These are phyloP conservation scores for Phialophora verrucosa DNA, from an alignment of 2,329 filamentous ascomycete species.

Conservation along the genomic window DNA sequence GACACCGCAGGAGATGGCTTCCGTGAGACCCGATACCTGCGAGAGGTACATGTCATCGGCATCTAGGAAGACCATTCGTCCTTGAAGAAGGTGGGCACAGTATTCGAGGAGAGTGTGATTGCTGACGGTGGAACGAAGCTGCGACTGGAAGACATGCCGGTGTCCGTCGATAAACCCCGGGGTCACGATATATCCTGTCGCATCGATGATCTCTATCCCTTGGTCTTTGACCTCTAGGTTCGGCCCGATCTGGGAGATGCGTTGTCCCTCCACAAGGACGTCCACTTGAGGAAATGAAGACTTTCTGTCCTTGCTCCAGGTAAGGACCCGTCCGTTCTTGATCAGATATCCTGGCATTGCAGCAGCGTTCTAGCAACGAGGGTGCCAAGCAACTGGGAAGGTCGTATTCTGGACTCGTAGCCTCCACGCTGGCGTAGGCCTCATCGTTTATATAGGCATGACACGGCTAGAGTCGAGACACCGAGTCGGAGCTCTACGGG, in stretches of 20 bases:
- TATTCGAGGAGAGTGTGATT: slow-evolving; percentile 51
- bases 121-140: slow-evolving; percentile 47
- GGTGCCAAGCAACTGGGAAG: not conserved
- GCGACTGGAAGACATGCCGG: slow-evolving; percentile 52
- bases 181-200: slow-evolving; percentile 41
- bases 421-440: not conserved
- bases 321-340: slow-evolving; percentile 14
- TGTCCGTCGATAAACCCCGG: slow-evolving; percentile 44
- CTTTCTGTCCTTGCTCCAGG: slow-evolving; percentile 3
- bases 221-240: not conserved
- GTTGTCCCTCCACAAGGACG: slow-evolving; percentile 17
- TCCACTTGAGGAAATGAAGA: slow-evolving; percentile 20
- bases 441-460: not conserved
- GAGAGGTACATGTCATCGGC: slow-evolving; percentile 54
- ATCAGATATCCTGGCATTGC: slow-evolving; percentile 7
- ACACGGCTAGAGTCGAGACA: not conserved
- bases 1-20: slow-evolving; percentile 28
- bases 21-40: slow-evolving; percentile 22
- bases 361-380: not conserved
- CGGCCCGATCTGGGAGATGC: slow-evolving; percentile 16
- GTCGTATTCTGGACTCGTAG: not conserved
- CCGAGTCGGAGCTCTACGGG: not conserved
- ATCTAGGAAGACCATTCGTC: slow-evolving; percentile 46
- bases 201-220: slow-evolving; percentile 46
- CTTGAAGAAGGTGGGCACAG: slow-evolving; percentile 48